Conservation (phyloP, 2,329 filamentous ascomycete genomes). For the Aspergillus sp. region DNA sequence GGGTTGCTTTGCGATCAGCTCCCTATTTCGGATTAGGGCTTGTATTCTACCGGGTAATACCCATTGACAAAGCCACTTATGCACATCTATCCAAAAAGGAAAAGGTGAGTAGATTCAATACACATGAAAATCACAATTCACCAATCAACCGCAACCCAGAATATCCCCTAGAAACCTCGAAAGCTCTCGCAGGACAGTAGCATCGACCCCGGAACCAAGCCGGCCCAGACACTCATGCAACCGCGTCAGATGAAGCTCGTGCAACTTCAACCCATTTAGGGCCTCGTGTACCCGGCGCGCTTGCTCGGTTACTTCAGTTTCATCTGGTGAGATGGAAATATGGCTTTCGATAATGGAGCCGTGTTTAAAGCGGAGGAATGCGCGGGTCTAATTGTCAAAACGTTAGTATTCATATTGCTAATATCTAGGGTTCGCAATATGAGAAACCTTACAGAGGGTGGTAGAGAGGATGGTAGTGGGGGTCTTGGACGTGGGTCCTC, state of each 20-base stretch:
- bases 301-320: conserved; percentile 25
- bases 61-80: no score
- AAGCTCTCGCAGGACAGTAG: conserved; percentile 14
- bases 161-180: conserved; percentile 19
- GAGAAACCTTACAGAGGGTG: conserved; percentile 33
- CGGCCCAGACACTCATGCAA: conserved; percentile 21
- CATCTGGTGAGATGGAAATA: conserved; percentile 31
- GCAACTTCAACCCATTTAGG: conserved; percentile 38
- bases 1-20: no score
- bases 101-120: no score
- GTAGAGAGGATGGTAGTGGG: conserved; percentile 42
- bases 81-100: no score
- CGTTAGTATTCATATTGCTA: conserved; percentile 1
- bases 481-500: conserved; percentile 52
- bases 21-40: no score
- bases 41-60: no score
- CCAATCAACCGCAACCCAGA: conserved; percentile 14
- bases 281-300: conserved; percentile 22
- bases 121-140: background rate
- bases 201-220: conserved; percentile 8
- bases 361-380: conserved; percentile 34
- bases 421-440: background rate
- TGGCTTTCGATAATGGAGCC: conserved; percentile 34
- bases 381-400: conserved; percentile 25
- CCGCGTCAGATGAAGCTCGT: conserved; percentile 36